phyloP scores from a whole-genome alignment of 306 rosid species.

The Carpinus fangiana region DNA sequence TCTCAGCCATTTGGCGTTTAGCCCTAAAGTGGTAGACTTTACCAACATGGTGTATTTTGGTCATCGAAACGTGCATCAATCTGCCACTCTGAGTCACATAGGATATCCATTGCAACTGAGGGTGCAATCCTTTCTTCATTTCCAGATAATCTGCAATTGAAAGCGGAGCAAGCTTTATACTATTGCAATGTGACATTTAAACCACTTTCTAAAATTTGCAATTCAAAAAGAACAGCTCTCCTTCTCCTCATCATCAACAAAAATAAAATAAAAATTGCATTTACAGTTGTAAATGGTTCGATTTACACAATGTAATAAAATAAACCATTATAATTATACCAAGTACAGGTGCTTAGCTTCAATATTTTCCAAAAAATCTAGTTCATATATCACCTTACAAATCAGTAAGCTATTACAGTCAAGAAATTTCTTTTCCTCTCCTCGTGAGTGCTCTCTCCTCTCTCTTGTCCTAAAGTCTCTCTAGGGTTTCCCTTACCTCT shows the following conservation, averaged over 20 bases:
- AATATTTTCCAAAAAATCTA: not conserved
- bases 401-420: not conserved
- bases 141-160: slow-evolving; percentile 21
- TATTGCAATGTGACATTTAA: not conserved
- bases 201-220: not conserved
- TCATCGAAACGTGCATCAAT: slow-evolving; percentile 82
- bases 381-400: not conserved
- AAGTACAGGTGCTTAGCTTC: not conserved
- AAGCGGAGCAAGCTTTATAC: not conserved
- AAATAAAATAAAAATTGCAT: not conserved
- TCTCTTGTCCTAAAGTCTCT: no score
- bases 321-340: not conserved
- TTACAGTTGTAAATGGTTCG: not conserved
- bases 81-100: slow-evolving; percentile 92
- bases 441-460: no score
- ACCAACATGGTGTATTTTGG: slow-evolving; percentile 82
- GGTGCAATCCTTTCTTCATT: slow-evolving; percentile 94
- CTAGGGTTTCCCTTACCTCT: no score
- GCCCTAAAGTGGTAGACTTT: slow-evolving; percentile 92
- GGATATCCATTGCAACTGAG: slow-evolving; percentile 95
- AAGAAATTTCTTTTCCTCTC: not conserved
- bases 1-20: slow-evolving; percentile 83
- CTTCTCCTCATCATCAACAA: not conserved
- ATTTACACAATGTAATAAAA: not conserved
- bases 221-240: not conserved